These are phyloP conservation scores for Myochromella boudieri DNA, from an alignment of 768 basidiomycete genomes.

Conservation along the genomic window DNA sequence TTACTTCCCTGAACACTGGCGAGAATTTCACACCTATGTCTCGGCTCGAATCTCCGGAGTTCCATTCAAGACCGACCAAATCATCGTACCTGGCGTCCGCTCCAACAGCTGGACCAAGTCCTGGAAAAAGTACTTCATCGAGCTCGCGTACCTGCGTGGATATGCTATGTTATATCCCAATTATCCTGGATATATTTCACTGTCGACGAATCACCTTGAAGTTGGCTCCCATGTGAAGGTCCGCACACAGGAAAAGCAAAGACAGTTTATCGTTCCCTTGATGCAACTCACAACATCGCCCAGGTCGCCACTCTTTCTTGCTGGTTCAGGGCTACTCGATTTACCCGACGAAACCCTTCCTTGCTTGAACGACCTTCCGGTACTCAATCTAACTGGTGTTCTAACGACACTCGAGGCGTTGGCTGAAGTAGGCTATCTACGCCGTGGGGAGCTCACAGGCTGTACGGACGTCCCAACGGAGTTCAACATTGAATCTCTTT, in stretches of 20 bases:
- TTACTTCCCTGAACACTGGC: slow-evolving; percentile 89
- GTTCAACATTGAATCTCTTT: slow-evolving; percentile 24
- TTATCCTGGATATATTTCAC: slow-evolving; percentile 63
- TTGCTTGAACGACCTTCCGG: slow-evolving; percentile 53
- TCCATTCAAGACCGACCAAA: slow-evolving; percentile 34
- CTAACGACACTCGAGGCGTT: slow-evolving; percentile 37
- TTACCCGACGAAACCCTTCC: slow-evolving; percentile 59
- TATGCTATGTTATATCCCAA: slow-evolving; percentile 92
- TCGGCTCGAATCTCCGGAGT: slow-evolving; percentile 62
- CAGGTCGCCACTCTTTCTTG: slow-evolving; percentile 8
- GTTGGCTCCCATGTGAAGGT: slow-evolving; percentile 76
- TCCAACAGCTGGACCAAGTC: slow-evolving; percentile 81
- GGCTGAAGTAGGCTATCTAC: slow-evolving; percentile 28
- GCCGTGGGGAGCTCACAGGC: slow-evolving; percentile 32
- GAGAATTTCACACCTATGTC: slow-evolving; percentile 82
- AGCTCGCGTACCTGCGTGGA: slow-evolving; percentile 76
- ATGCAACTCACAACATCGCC: slow-evolving; percentile 43
- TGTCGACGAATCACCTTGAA: slow-evolving; percentile 92
- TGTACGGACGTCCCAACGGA: slow-evolving; percentile 24
- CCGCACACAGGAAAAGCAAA: slow-evolving; percentile 56
- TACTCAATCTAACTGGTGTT: slow-evolving; percentile 65
- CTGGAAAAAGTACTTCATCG: slow-evolving; percentile 92
- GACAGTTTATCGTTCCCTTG: slow-evolving; percentile 68
- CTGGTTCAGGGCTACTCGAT: slow-evolving; percentile 48
- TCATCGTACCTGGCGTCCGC: slow-evolving; percentile 71